A percentile compares a stretch with the other conserved stretches of the same genome.
These are phyloP conservation scores for Trichoderma koningii DNA, from an alignment of 2,329 filamentous ascomycete species.

Conservation along the genomic window DNA sequence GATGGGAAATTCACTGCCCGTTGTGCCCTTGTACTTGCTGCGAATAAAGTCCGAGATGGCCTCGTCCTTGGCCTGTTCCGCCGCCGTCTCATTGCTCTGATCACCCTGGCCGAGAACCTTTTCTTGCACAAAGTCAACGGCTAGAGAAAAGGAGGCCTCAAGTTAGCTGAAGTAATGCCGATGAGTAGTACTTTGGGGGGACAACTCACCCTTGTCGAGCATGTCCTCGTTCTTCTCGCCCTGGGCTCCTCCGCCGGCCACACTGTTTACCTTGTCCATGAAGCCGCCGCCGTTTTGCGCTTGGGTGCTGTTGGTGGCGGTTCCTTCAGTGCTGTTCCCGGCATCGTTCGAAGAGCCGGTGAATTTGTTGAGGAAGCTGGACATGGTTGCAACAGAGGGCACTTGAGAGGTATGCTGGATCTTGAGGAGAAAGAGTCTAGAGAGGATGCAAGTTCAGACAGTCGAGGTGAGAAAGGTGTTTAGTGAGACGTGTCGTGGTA, in stretches of 20 bases:
- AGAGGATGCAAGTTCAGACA: too few relatives aligned
- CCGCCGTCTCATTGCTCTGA: constrained; percentile 71
- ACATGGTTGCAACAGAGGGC: constrained; percentile 6
- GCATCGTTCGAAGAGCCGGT: not conserved
- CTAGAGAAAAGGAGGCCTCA: constrained; percentile 45
- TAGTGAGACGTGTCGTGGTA: too few relatives aligned
- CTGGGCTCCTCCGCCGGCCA: constrained; percentile 70
- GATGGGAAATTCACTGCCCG: constrained; percentile 69
- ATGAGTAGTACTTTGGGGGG: too few relatives aligned
- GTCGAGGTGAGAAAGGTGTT: too few relatives aligned
- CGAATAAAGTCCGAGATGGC: constrained; percentile 74
- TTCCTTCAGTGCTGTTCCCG: not conserved
- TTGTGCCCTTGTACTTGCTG: constrained; percentile 66
- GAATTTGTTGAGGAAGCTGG: constrained; percentile 27
- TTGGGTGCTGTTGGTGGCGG: constrained; percentile 35
- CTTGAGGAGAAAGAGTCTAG: too few relatives aligned
- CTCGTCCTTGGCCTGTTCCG: constrained; percentile 83
- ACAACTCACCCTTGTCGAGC: constrained; percentile 72
- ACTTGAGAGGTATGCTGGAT: not conserved
- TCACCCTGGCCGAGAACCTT: constrained; percentile 68
- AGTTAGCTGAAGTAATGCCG: not conserved
- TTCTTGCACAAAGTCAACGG: constrained; percentile 76
- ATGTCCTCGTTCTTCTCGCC: constrained; percentile 80
- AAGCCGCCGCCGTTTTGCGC: constrained; percentile 53
- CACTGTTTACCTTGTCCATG: constrained; percentile 69